These are phyloP conservation scores for Agrocybe chaxingu DNA, from an alignment of 768 basidiomycete genomes.

Conservation along the genomic window DNA sequence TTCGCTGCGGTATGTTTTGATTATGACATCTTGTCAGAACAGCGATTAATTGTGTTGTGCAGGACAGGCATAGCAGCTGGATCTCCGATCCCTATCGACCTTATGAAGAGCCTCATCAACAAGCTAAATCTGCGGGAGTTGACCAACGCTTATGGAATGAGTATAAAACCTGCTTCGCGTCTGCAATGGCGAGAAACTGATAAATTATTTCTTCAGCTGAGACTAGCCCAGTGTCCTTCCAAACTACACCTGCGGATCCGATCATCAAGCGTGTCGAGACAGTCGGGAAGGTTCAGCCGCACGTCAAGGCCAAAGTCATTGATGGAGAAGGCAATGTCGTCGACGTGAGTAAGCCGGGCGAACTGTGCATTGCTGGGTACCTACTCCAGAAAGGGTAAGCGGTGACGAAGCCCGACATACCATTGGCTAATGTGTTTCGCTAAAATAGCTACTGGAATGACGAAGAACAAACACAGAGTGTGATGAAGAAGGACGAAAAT, in stretches of 20 bases:
- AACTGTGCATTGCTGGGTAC: conserved; percentile 74
- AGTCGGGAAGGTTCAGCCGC: conserved; percentile 73
- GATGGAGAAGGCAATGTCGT: conserved; percentile 56
- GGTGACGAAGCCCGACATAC: background rate
- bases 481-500: conserved; percentile 51
- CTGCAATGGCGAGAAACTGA: conserved; percentile 1
- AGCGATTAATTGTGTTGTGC: background rate
- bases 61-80: conserved; percentile 86
- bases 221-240: conserved; percentile 84
- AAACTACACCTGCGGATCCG: conserved; percentile 67
- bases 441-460: conserved; percentile 75
- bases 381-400: conserved; percentile 74
- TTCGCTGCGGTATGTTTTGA: conserved; percentile 47
- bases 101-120: conserved; percentile 71
- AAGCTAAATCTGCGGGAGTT: conserved; percentile 67
- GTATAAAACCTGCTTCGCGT: conserved; percentile 38
- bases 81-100: conserved; percentile 71
- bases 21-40: background rate
- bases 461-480: conserved; percentile 58
- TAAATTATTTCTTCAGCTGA: conserved; percentile 47
- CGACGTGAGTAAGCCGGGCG: conserved; percentile 72
- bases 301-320: conserved; percentile 73
- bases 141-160: conserved; percentile 86
- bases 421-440: background rate
- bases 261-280: conserved; percentile 77